Conservation (phyloP, 805 yeast species). For the Cyberlindnera nakhonratchasimensis region DNA sequence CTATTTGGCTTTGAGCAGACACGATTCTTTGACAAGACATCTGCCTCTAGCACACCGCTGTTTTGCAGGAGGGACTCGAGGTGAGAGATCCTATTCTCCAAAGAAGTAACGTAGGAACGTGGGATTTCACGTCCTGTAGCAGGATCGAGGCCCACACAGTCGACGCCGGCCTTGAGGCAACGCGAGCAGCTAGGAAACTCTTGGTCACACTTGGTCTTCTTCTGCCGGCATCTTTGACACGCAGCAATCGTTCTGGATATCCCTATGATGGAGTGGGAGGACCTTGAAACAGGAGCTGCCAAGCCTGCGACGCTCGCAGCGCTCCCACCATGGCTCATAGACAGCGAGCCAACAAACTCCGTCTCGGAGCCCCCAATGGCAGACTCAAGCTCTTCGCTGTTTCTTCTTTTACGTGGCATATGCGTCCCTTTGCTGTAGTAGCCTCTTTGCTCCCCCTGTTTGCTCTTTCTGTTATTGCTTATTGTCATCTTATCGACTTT, state of each 20-base stretch:
- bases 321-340: background rate
- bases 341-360: constrained; percentile 14
- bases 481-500: too few species aligned
- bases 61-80: constrained; percentile 49
- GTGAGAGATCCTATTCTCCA: constrained; percentile 62
- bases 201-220: constrained; percentile 62
- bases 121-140: constrained; percentile 87
- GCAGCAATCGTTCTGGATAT: constrained; percentile 73
- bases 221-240: constrained; percentile 76
- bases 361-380: constrained; percentile 5
- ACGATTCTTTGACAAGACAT: background rate
- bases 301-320: background rate
- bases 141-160: constrained; percentile 83
- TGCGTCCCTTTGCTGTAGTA: too few species aligned
- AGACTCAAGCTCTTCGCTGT: constrained; percentile 3
- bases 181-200: constrained; percentile 52
- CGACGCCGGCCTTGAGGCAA: constrained; percentile 58
- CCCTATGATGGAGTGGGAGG: constrained; percentile 32
- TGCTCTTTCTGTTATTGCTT: too few species aligned
- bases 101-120: constrained; percentile 66
- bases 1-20: background rate
- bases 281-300: constrained; percentile 2
- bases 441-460: background rate
- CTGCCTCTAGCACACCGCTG: constrained; percentile 35
- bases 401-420: constrained; percentile 10